phyloP scores from a whole-genome alignment of 2,329 filamentous ascomycete species.

The Myotisia sp. region DNA sequence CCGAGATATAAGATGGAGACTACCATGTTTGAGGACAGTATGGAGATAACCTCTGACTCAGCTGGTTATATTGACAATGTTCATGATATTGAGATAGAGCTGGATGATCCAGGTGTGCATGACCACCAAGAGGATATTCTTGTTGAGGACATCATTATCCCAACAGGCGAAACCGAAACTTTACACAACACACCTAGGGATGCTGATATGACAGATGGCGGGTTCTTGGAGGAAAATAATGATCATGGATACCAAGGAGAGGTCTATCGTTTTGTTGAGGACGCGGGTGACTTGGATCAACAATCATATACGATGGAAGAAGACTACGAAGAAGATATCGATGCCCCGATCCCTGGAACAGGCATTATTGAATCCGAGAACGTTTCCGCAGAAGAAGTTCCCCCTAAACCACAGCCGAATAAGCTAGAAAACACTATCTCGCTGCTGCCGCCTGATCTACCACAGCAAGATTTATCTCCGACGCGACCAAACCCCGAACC shows the following conservation, averaged over 20 bases:
- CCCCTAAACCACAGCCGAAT: neutral
- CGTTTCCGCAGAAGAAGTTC: neutral
- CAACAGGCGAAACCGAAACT: slow-evolving; percentile 23
- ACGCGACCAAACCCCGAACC: too few species aligned
- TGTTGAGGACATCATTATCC: slow-evolving; percentile 37
- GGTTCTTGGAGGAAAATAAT: slow-evolving; percentile 15
- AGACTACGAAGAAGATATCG: slow-evolving; percentile 24
- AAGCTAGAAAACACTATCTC: too few species aligned
- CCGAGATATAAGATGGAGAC: slow-evolving; percentile 22
- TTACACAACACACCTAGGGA: slow-evolving; percentile 22
- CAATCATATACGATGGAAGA: slow-evolving; percentile 24
- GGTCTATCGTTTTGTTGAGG: slow-evolving; percentile 11
- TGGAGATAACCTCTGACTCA: slow-evolving; percentile 32
- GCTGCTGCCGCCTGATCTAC: too few species aligned
- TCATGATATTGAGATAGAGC: slow-evolving; percentile 44
- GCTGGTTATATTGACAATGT: slow-evolving; percentile 23
- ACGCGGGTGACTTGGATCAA: slow-evolving; percentile 2
- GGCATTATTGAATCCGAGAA: slow-evolving; percentile 3
- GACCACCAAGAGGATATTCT: slow-evolving; percentile 44
- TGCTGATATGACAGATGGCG: slow-evolving; percentile 36
- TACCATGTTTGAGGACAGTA: slow-evolving; percentile 28
- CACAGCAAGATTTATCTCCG: too few species aligned
- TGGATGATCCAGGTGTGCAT: slow-evolving; percentile 32
- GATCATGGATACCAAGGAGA: slow-evolving; percentile 13
- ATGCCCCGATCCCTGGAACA: slow-evolving; percentile 17